phyloP scores from a whole-genome alignment of 352 stramenopile genomes.

The Pythium inflatum region DNA sequence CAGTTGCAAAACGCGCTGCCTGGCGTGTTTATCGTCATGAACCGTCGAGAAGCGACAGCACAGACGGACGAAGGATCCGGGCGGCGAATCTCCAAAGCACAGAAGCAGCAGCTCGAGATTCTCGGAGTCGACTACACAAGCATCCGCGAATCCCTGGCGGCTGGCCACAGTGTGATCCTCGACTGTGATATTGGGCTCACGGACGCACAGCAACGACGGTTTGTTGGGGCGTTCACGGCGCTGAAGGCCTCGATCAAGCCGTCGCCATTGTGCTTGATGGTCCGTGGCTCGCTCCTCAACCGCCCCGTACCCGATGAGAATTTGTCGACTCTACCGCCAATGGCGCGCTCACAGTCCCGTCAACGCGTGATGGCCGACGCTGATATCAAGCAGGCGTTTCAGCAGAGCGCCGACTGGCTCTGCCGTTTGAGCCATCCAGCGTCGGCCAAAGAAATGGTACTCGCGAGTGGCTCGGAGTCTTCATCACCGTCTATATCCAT shows the following conservation, averaged over 20 bases:
- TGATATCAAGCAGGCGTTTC: conserved; percentile 57
- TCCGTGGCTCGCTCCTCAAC: conserved; percentile 59
- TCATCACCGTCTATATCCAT: conserved; percentile 4
- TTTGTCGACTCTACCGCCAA: no score
- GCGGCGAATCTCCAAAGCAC: conserved; percentile 3
- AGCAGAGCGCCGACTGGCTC: conserved; percentile 41
- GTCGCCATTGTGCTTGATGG: conserved; percentile 62
- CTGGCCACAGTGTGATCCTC: conserved; percentile 70
- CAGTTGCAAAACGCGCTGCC: conserved; percentile 55
- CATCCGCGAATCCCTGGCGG: conserved; percentile 37
- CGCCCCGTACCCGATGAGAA: conserved; percentile 35
- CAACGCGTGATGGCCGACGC: conserved; percentile 45
- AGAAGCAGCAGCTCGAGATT: conserved; percentile 28
- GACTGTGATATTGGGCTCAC: conserved; percentile 78
- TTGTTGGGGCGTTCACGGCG: conserved; percentile 62
- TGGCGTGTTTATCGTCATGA: conserved; percentile 75
- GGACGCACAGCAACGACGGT: conserved; percentile 57
- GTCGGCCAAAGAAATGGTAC: conserved; percentile 36
- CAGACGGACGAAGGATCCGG: background rate
- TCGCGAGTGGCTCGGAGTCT: conserved; percentile 17
- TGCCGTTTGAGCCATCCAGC: conserved; percentile 28
- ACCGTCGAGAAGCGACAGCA: conserved; percentile 27
- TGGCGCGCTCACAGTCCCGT: no score
- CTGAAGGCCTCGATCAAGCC: conserved; percentile 72
- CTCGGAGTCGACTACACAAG: conserved; percentile 30